Base-by-base conservation (phyloP, 306 rosid species). In the Medicago arabica region DNA sequence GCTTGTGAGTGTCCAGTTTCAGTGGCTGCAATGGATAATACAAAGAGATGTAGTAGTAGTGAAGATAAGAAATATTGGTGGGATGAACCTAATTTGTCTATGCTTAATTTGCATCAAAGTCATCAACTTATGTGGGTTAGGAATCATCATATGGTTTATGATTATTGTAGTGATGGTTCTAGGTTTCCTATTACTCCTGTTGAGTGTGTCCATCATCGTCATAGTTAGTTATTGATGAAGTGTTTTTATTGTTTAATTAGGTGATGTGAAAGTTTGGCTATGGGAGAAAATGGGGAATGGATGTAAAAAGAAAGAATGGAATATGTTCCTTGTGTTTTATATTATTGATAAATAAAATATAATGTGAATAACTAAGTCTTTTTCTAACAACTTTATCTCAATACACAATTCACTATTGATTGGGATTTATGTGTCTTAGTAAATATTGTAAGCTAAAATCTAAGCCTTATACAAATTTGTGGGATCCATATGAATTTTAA, bases 91-190 rank as follows among this genome's bases (percentile, higher is more conserved):
- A 79, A 73, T 0, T 6, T 95, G 82, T 79, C 93, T 0, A 88
- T 72, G 57, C 88, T 95, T 8, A 95, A 75, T 58, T 38, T 92
- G 68, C 99, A 95, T 59, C 99, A 95, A 75, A 90, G 77, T 71
- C 97, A 95, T 69, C 99, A 92, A 82, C 89, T 95, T 16, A 55
- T 75, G 70, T 95, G 99, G 99, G 99, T 95, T n/a, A 86, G 81
- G 61, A 96, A 95, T 2, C 86, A 89, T 8, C 96, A 95, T 80
- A 86, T 95, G 92, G 83, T 92, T 17, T 95, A 95, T 67, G 97
- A 95, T 80, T 95, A 95, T 61, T 95, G 99, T 77, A 17, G 82
- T 6, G 98, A 95, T 72, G 75, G 78, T 14, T 58, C 97, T 53
- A 81, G 99, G 79, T 95, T 90, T 73, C 89, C 97, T 0, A 79